Conservation (phyloP, 2,329 filamentous ascomycete genomes). For the Aspergillus cejpii region DNA sequence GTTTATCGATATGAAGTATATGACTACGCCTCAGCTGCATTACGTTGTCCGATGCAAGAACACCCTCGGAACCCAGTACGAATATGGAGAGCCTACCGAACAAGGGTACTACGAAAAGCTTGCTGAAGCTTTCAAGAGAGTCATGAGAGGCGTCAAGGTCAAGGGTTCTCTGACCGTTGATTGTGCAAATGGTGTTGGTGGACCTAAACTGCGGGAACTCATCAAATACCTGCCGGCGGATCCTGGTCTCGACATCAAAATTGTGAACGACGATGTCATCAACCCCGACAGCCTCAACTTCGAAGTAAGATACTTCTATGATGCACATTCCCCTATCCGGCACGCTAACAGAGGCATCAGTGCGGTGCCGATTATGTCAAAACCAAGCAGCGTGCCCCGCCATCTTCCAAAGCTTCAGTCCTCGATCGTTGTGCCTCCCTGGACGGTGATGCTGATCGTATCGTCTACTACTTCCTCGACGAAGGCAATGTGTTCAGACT, state of each 20-base stretch:
- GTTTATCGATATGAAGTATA: constrained; percentile 76
- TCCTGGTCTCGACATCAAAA: constrained; percentile 69
- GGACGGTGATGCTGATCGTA: constrained; percentile 89
- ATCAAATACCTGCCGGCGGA: constrained; percentile 71
- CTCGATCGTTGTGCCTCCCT: constrained; percentile 81
- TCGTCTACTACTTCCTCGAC: constrained; percentile 92
- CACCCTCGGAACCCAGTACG: constrained; percentile 76
- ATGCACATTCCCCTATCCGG: not conserved
- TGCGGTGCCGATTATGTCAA: constrained; percentile 97
- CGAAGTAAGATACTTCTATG: constrained; percentile 52
- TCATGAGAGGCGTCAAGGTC: constrained; percentile 70
- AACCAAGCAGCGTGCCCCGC: constrained; percentile 86
- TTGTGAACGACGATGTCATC: constrained; percentile 89
- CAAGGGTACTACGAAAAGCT: constrained; percentile 94
- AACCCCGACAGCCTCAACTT: constrained; percentile 83
- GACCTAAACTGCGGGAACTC: constrained; percentile 79
- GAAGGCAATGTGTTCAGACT: constrained; percentile 78
- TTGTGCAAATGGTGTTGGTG: constrained; percentile 94
- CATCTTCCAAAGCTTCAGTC: constrained; percentile 66
- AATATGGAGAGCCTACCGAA: constrained; percentile 85
- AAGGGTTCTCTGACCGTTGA: constrained; percentile 75
- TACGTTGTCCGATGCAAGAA: constrained; percentile 94
- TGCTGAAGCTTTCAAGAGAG: constrained; percentile 71
- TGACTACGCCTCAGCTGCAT: constrained; percentile 96
- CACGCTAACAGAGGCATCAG: constrained; percentile 39